Conservation (phyloP, 768 basidiomycete genomes). For the Amanita rimosa region DNA sequence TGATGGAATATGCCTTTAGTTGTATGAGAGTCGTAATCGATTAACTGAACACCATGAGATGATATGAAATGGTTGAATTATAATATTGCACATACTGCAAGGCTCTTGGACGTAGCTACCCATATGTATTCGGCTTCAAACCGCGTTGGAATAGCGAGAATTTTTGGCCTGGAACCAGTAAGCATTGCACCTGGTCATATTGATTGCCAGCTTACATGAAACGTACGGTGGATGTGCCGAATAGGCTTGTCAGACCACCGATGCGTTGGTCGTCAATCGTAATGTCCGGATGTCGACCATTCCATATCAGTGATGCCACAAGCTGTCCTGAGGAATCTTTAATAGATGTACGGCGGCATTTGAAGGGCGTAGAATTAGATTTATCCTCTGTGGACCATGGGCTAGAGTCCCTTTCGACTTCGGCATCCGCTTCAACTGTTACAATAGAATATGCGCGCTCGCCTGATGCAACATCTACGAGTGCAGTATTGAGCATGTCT, state of each 20-base stretch:
- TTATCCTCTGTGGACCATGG: constrained; percentile 11
- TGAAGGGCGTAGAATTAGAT: constrained; percentile 6
- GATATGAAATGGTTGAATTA: not conserved
- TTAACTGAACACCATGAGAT: constrained; percentile 23
- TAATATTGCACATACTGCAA: constrained; percentile 27
- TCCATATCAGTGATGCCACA: constrained; percentile 42
- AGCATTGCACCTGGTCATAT: not conserved
- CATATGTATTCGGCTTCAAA: constrained; percentile 52
- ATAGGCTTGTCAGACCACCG: constrained; percentile 42
- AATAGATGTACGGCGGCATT: constrained; percentile 27
- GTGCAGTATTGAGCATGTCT: constrained; percentile 46
- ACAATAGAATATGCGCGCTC: constrained; percentile 35
- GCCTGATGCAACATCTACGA: constrained; percentile 43
- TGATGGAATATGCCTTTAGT: constrained; percentile 41
- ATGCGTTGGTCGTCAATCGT: constrained; percentile 37
- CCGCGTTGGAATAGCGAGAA: constrained; percentile 49
- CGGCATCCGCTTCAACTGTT: constrained; percentile 21
- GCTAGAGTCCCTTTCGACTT: not conserved
- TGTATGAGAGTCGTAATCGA: constrained; percentile 39
- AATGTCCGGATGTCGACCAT: constrained; percentile 40
- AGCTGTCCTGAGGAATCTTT: constrained; percentile 27
- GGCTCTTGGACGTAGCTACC: constrained; percentile 42
- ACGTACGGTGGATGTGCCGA: constrained; percentile 42
- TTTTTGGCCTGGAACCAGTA: constrained; percentile 32
- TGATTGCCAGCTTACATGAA: constrained; percentile 32